Percentiles rank a stretch among this genome's conserved stretches.
Conservation (phyloP, 345 rosid species). For the Psidium guajava region DNA sequence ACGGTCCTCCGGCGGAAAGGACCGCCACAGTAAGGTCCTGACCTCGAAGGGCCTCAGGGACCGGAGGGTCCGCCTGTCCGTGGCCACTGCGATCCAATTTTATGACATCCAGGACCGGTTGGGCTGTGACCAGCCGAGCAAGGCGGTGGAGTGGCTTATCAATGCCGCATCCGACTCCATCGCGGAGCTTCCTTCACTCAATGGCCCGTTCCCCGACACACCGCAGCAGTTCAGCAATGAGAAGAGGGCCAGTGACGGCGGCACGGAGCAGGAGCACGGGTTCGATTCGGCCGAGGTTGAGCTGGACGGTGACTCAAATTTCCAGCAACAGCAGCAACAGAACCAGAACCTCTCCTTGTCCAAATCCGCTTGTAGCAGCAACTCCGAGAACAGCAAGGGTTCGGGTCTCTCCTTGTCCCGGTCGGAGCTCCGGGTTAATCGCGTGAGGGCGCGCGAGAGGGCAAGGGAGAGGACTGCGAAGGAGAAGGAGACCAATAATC, state of each 20-base stretch:
- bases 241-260: slow-evolving; percentile 30
- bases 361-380: slow-evolving; percentile 92
- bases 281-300: slow-evolving; percentile 52
- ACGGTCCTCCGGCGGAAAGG: slow-evolving; percentile 93
- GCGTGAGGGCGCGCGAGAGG: slow-evolving; percentile 60
- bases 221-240: slow-evolving; percentile 57
- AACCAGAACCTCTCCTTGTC: slow-evolving; percentile 53
- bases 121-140: slow-evolving; percentile 95
- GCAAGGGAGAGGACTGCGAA: slow-evolving; percentile 83
- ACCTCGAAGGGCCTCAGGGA: slow-evolving; percentile 88
- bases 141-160: slow-evolving; percentile 96
- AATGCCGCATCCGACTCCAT: slow-evolving; percentile 79
- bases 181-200: slow-evolving; percentile 77
- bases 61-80: slow-evolving; percentile 85
- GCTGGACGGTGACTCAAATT: slow-evolving; percentile 26
- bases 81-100: slow-evolving; percentile 84
- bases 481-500: slow-evolving; percentile 39
- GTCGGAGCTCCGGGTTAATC: slow-evolving; percentile 44
- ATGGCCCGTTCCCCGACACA: slow-evolving; percentile 45
- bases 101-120: slow-evolving; percentile 89
- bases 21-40: slow-evolving; percentile 96
- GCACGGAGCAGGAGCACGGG: slow-evolving; percentile 18
- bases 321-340: slow-evolving; percentile 27
- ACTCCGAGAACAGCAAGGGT: slow-evolving; percentile 89
- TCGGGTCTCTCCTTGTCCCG: slow-evolving; percentile 62